Conservation (phyloP, 116 monocot species). For the Dioscorea cayenensis region DNA sequence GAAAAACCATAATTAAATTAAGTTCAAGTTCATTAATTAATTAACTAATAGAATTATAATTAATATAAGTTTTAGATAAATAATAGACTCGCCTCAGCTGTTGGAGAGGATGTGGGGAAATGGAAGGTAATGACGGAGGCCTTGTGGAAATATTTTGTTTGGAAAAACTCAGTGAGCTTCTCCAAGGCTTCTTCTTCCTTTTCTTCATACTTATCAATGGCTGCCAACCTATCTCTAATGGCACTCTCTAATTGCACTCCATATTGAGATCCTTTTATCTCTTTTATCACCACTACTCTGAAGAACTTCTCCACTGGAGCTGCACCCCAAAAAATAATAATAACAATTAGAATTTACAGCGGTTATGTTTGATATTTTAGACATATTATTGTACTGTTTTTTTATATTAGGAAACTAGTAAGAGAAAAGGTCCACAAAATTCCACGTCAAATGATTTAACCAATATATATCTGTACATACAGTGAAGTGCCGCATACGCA, state of each 20-base stretch:
- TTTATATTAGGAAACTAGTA: too few species aligned
- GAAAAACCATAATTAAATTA: background rate
- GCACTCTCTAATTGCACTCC: constrained; percentile 72
- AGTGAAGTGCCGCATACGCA: too few species aligned
- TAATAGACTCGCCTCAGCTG: constrained; percentile 39
- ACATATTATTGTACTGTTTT: background rate
- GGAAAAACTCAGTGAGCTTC: constrained; percentile 68
- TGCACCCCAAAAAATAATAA: constrained; percentile 4
- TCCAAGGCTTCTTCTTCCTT: constrained; percentile 80
- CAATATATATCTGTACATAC: too few species aligned
- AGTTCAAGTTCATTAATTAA: background rate
- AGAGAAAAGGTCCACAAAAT: too few species aligned
- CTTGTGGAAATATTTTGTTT: constrained; percentile 70
- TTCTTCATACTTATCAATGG: constrained; percentile 71
- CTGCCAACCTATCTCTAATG: constrained; percentile 60
- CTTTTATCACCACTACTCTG: constrained; percentile 78
- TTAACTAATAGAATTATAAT: too few species aligned
- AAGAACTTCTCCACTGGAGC: constrained; percentile 65
- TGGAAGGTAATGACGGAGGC: constrained; percentile 59
- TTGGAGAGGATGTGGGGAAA: constrained; percentile 31
- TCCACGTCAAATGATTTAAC: too few species aligned
- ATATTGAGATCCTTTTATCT: constrained; percentile 91
- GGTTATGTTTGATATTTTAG: background rate
- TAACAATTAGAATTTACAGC: too few species aligned
- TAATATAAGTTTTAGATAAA: background rate